These are phyloP conservation scores for Rhizopogon vinicolor DNA, from an alignment of 768 basidiomycete genomes.

Conservation along the genomic window DNA sequence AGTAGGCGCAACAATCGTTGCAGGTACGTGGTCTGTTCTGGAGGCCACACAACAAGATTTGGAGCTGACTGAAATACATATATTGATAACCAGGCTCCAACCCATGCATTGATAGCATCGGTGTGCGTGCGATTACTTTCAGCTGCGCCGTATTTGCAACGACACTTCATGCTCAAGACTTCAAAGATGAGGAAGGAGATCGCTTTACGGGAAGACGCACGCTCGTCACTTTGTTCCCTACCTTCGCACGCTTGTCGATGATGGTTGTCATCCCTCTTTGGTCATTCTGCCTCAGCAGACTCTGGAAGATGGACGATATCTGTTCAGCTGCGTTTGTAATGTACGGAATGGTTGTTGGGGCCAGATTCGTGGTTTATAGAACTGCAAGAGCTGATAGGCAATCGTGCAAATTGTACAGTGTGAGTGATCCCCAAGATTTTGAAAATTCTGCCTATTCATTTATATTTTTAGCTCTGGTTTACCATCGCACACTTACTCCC, in stretches of 20 bases:
- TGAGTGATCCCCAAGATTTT: neutral
- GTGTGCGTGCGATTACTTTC: slow-evolving; percentile 16
- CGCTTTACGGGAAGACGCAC: slow-evolving; percentile 25
- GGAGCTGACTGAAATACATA: too few relatives aligned
- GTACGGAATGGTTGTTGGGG: slow-evolving; percentile 2
- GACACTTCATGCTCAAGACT: slow-evolving; percentile 19
- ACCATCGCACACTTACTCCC: slow-evolving; percentile 3
- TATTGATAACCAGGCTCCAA: neutral
- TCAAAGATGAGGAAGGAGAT: slow-evolving; percentile 33
- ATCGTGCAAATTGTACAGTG: slow-evolving; percentile 4
- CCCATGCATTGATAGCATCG: slow-evolving; percentile 3
- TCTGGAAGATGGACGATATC: neutral
- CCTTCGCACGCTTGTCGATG: neutral
- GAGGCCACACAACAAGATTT: too few relatives aligned
- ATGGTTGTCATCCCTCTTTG: slow-evolving; percentile 3
- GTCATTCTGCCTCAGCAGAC: slow-evolving; percentile 3
- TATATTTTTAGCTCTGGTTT: neutral
- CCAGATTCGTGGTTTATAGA: neutral
- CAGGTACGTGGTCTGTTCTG: slow-evolving; percentile 13
- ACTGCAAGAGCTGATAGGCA: slow-evolving; percentile 1
- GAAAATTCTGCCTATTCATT: neutral
- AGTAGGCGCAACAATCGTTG: slow-evolving; percentile 21
- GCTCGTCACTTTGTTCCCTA: slow-evolving; percentile 32
- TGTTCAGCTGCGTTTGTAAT: neutral
- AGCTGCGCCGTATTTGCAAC: slow-evolving; percentile 21